Evolutionary conservation across 805 yeast genomes (phyloP), one percentile per base, ranked within the genome.

Genomic region (Candida namnaoensis): DNA sequence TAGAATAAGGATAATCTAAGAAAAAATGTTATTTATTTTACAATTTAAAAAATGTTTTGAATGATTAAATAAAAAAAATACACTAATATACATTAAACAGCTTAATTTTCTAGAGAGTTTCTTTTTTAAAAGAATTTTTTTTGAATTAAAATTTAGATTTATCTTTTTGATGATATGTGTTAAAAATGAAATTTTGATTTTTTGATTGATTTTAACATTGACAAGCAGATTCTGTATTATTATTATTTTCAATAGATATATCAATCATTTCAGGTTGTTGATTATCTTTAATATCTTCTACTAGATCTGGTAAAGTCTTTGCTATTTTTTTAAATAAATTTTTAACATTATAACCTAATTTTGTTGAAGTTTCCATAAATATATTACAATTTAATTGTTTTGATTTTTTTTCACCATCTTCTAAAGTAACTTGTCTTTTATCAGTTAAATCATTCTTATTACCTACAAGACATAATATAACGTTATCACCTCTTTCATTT

Each of bases 311-410:
- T 45, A 93, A 72, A 44, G 86, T 78, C 57, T 84, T 85, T 12
- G 98, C 99, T 47, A 91, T 84, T 57, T 83, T 85, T 57, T 88
- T 87, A 66, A 93, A 91, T 48, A 93, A 66, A 42, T 78, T 75
- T 65, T 91, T 91, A 42, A 93, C 96, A 53, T 93, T 93, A 61
- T 90, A 85, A 30, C 96, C 96, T 37, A 88, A 88, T 65, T 90
- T 91, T 10, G 98, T 91, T 45, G 95, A 83, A 1, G 98, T 91
- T 58, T 93, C 99, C 59, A 91, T 80, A 60, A 82, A 86, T 47
- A 84, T 78, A 58, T 80, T 77, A 37, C 91, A 90, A 9, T 82
- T 87, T 42, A 87, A 68, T 39, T 72, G 72, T 49, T 78, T 73
- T 28, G 91, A 82, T 51, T 84, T 75, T 44, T 71, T 71, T 58